Evolutionary conservation across 2,329 filamentous ascomycete genomes (phyloP).

Genomic region (Fusarium solani-melongenae): DNA sequence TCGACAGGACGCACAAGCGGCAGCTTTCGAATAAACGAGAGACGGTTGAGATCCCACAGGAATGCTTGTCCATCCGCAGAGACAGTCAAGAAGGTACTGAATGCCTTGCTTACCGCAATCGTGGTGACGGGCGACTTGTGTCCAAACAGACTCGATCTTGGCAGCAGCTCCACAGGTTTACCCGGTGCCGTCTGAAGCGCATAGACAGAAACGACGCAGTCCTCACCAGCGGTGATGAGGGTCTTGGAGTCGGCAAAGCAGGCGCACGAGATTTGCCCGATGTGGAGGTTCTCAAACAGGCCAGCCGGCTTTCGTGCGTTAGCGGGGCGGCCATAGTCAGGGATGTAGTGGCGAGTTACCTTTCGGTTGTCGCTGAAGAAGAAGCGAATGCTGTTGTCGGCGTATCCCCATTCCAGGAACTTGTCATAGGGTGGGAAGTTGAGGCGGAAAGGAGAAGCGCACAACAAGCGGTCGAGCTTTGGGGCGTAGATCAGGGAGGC

Average conservation of each 20-base stretch:
- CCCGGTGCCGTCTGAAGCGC: constrained; percentile 71
- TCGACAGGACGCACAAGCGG: constrained; percentile 69
- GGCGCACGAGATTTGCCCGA: constrained; percentile 86
- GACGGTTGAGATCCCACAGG: constrained; percentile 93
- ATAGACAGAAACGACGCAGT: constrained; percentile 91
- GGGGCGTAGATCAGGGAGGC: constrained; percentile 80
- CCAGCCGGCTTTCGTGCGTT: constrained; percentile 70
- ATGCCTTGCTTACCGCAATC: constrained; percentile 87
- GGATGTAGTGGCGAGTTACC: constrained; percentile 50
- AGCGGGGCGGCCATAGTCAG: constrained; percentile 33
- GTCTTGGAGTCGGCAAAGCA: constrained; percentile 91
- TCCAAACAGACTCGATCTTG: constrained; percentile 85
- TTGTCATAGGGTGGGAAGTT: constrained; percentile 94
- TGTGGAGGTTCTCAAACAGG: constrained; percentile 92
- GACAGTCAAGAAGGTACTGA: constrained; percentile 87
- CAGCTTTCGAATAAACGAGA: constrained; percentile 84
- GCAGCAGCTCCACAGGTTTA: constrained; percentile 82
- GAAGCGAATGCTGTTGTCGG: constrained; percentile 92
- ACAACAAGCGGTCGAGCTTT: constrained; percentile 85
- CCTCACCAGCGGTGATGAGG: constrained; percentile 89
- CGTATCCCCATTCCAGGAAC: constrained; percentile 95
- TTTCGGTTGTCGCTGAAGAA: constrained; percentile 86
- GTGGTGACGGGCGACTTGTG: constrained; percentile 86
- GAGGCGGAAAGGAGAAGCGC: constrained; percentile 83
- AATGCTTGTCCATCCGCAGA: constrained; percentile 85